Percentiles rank a stretch among this genome's conserved stretches.
These are phyloP conservation scores for Globisporangium mamillatum DNA, from an alignment of 352 stramenopile species.

Conservation along the genomic window DNA sequence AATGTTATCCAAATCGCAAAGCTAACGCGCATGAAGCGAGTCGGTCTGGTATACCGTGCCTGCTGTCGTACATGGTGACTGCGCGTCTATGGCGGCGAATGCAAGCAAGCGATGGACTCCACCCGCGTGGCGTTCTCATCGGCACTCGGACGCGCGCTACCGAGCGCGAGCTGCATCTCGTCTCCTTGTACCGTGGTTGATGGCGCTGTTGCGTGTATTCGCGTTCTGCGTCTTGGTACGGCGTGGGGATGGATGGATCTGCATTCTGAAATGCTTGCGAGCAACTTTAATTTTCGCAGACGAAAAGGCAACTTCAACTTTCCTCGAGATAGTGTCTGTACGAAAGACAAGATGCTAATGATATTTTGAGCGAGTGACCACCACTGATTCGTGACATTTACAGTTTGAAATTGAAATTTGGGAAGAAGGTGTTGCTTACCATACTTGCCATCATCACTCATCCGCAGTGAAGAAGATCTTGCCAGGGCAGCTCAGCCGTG, in stretches of 20 bases:
- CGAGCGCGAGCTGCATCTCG: not conserved
- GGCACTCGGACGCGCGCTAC: not conserved
- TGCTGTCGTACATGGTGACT: not conserved
- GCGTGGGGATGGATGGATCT: not conserved
- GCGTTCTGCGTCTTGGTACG: not conserved
- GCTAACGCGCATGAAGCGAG: not conserved
- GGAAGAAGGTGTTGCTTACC: too few relatives aligned
- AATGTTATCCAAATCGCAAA: not conserved
- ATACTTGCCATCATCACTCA: not conserved
- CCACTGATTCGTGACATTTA: not conserved
- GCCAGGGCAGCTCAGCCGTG: not conserved
- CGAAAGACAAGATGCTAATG: not conserved
- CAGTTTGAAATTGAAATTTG: not conserved
- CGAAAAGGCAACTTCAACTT: not conserved
- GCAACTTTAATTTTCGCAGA: too few relatives aligned
- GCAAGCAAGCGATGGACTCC: not conserved
- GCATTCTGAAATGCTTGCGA: not conserved
- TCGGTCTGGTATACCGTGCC: not conserved
- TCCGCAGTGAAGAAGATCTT: conserved; percentile 6
- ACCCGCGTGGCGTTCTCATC: not conserved
- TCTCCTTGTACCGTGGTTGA: not conserved
- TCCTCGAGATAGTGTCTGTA: not conserved
- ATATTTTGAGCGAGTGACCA: not conserved
- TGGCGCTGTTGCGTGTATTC: not conserved
- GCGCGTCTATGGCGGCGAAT: not conserved